A percentile compares a stretch with the other conserved stretches of the same genome.
phyloP scores from a whole-genome alignment of 148 eudicot genomes.

The Gaultheria prostrata region DNA sequence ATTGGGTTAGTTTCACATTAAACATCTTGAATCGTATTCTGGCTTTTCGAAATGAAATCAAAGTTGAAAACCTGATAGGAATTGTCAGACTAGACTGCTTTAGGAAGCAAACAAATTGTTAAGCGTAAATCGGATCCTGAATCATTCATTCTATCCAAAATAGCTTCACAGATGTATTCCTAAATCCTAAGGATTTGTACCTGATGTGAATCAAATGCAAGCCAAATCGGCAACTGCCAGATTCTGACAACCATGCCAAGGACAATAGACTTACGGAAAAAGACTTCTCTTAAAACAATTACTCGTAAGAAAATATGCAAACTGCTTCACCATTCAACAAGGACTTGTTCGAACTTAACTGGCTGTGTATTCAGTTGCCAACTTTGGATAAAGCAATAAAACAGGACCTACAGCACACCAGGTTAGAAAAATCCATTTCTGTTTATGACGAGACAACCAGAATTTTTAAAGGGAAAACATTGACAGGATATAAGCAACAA shows the following conservation, averaged over 20 bases:
- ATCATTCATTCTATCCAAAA: background rate
- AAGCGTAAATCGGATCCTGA: background rate
- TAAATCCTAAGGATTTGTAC: background rate
- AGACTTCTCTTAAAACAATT: background rate
- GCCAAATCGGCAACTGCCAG: background rate
- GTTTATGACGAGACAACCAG: background rate
- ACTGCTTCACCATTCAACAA: constrained; percentile 1
- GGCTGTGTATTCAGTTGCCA: background rate
- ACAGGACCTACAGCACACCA: background rate
- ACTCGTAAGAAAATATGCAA: background rate
- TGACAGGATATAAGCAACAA: background rate
- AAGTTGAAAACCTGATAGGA: background rate
- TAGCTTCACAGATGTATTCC: background rate
- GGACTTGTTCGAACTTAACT: constrained; percentile 8
- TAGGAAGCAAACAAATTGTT: background rate
- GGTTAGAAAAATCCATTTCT: background rate
- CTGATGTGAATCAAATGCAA: background rate
- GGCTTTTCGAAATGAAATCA: background rate
- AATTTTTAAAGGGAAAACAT: background rate
- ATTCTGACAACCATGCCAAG: background rate
- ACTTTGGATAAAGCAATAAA: background rate
- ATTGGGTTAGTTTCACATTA: background rate
- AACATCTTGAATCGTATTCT: background rate
- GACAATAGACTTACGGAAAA: background rate
- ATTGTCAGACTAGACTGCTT: background rate